A percentile compares a stretch with the other conserved stretches of the same genome.
These are phyloP conservation scores for Tetraselmis chui DNA, from an alignment of 139 green algal species.

Conservation along the genomic window DNA sequence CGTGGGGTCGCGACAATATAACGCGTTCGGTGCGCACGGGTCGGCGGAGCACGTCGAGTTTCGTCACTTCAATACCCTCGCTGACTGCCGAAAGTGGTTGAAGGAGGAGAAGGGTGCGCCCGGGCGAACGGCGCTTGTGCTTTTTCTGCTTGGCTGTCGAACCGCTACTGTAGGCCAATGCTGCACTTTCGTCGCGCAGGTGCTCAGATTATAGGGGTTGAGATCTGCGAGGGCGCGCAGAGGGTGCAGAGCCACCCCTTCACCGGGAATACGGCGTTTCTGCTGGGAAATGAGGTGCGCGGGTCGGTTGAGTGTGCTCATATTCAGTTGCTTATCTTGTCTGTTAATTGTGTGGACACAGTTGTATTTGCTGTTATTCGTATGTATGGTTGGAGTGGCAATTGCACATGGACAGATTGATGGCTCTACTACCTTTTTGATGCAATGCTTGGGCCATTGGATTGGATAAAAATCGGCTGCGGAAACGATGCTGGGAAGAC, in stretches of 20 bases:
- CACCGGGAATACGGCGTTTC: conserved; percentile 73
- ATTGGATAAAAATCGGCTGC: too few relatives aligned
- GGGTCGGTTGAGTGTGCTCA: not conserved
- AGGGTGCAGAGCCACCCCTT: conserved; percentile 73
- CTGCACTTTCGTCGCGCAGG: conserved; percentile 24
- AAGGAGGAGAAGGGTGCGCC: conserved; percentile 29
- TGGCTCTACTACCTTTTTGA: not conserved
- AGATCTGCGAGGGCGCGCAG: conserved; percentile 69
- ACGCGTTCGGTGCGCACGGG: conserved; percentile 86
- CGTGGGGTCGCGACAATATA: conserved; percentile 75
- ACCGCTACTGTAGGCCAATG: too few relatives aligned
- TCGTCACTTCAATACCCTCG: conserved; percentile 62
- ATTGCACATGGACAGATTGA: not conserved
- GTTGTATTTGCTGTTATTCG: not conserved
- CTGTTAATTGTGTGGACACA: not conserved
- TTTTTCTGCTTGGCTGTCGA: too few relatives aligned
- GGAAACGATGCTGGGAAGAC: too few relatives aligned
- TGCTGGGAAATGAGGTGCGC: conserved; percentile 84
- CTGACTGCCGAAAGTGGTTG: conserved; percentile 51
- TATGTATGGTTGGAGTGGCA: too few relatives aligned
- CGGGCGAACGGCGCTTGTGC: too few relatives aligned
- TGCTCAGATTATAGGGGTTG: conserved; percentile 74
- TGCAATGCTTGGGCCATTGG: too few relatives aligned
- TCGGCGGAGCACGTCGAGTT: conserved; percentile 47
- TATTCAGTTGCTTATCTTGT: not conserved